phyloP scores from a whole-genome alignment of 495 filamentous ascomycete species.

The Platismatia glauca region DNA sequence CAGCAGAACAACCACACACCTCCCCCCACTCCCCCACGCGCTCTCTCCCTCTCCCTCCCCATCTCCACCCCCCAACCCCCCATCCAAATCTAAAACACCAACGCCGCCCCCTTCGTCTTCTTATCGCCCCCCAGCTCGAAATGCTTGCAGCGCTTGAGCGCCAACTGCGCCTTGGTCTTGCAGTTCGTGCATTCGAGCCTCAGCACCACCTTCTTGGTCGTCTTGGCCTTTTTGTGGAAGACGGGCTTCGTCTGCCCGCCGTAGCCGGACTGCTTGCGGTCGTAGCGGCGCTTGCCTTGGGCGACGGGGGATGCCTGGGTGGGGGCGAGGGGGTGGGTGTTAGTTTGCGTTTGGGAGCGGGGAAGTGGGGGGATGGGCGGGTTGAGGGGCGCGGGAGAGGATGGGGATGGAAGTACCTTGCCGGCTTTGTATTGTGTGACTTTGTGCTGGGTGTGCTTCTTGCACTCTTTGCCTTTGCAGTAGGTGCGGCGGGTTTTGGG shows the following conservation, averaged over 20 bases:
- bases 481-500: constrained; percentile 87
- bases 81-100: constrained; percentile 73
- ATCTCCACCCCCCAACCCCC: neutral
- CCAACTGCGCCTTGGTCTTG: constrained; percentile 97
- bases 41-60: neutral
- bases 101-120: constrained; percentile 99
- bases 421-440: constrained; percentile 96
- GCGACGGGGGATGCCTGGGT: constrained; percentile 78
- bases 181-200: constrained; percentile 90
- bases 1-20: neutral
- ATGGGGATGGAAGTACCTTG: constrained; percentile 48
- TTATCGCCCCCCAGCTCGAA: constrained; percentile 66
- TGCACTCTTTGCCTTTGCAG: constrained; percentile 87
- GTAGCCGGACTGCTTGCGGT: constrained; percentile 98
- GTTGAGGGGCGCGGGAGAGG: neutral
- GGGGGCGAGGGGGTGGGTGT: neutral
- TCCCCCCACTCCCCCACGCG: neutral
- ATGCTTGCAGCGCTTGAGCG: constrained; percentile 60
- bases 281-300: constrained; percentile 99
- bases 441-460: constrained; percentile 40
- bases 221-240: constrained; percentile 99
- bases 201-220: constrained; percentile 99
- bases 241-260: constrained; percentile 99
- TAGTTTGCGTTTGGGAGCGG: neutral
- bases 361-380: neutral